Base-by-base conservation (phyloP, 2,329 filamentous ascomycete species). In the Cladosporium sp. region DNA sequence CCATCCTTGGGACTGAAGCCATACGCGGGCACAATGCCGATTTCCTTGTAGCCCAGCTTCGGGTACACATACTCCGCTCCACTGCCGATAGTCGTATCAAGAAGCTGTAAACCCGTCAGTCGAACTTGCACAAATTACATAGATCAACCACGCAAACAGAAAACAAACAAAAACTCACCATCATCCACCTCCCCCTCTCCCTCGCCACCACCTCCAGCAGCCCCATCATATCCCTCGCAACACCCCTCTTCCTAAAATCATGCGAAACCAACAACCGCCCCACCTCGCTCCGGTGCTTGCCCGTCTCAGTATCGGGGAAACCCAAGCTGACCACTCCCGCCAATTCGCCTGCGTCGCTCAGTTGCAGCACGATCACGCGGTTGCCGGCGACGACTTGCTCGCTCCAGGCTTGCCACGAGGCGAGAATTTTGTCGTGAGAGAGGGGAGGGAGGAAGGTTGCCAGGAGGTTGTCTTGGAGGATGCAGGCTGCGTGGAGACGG, bases 381-480 rank as follows among this genome's bases (percentile, higher is more conserved):
- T 74, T 77, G 28, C 81, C 83, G 18, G 75, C 73, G 18, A 72
- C 74, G 34, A 83, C 80, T 72, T 87, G 83, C 26, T 80, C 77
- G 63, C 85, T 82, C 28, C 81, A 78, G 26, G 81, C 79, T 71
- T 83, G 82, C 87, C 87, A 89, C 81, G 83, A 88, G 10, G 78
- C 70, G 34, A 85, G 77, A 47, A 89, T 83, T 72, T 85, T 86
- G 44, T 83, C 79, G 72, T 86, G 80, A 58, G 82, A 82, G 38
- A 89, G 77, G 0, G 87, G 87, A n/a, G 86, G 85, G 15, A 87
- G 78, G 73, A 89, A 89, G 4, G 82, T 85, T 30, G 85, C 85
- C 41, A 86, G 81, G 68, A 83, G 84, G 72, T 82, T 80, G 76
- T 87, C 86, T 67, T 82, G 78, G 4, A 83, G 84, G 73, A 90